Percentiles rank a stretch among this genome's conserved stretches.
Evolutionary conservation across 495 filamentous ascomycete genomes (phyloP).

Genomic region (Penicillium taxi): DNA sequence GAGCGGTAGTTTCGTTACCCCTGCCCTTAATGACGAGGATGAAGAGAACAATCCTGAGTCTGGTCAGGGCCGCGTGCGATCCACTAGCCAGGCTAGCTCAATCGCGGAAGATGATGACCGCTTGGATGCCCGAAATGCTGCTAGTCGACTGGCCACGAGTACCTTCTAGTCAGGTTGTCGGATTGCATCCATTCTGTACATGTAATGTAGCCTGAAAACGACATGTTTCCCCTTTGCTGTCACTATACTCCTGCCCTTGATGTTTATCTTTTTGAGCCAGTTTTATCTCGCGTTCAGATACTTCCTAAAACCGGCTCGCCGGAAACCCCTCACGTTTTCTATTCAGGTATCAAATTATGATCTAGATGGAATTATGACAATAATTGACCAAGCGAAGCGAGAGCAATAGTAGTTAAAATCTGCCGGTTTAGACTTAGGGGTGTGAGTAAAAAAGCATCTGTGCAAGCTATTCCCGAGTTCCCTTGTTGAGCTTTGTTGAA

Average conservation of each 20-base stretch:
- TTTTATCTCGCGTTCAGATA: neutral
- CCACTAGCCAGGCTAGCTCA: slow-evolving; percentile 49
- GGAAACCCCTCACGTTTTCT: too few species aligned
- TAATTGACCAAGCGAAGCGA: too few species aligned
- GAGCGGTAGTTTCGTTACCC: slow-evolving; percentile 55
- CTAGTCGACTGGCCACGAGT: slow-evolving; percentile 84
- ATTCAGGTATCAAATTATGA: too few species aligned
- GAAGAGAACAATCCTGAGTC: slow-evolving; percentile 31
- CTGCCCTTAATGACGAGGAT: slow-evolving; percentile 34
- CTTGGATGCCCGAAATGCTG: slow-evolving; percentile 90
- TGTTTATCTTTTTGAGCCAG: slow-evolving; percentile 1
- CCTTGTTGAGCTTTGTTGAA: too few species aligned
- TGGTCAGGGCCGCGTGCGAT: slow-evolving; percentile 49
- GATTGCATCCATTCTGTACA: slow-evolving; percentile 19
- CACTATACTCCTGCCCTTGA: slow-evolving; percentile 7
- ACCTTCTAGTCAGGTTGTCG: slow-evolving; percentile 56
- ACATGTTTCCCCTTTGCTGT: slow-evolving; percentile 23
- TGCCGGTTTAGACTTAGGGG: too few species aligned
- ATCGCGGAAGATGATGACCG: slow-evolving; percentile 81
- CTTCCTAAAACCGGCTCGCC: too few species aligned
- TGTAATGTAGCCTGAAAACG: slow-evolving; percentile 25
- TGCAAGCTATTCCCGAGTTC: too few species aligned
- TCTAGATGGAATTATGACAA: too few species aligned
- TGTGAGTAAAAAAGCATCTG: too few species aligned
- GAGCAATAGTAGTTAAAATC: too few species aligned